Base-by-base conservation (phyloP, 306 rosid species). In the Cercis canadensis region DNA sequence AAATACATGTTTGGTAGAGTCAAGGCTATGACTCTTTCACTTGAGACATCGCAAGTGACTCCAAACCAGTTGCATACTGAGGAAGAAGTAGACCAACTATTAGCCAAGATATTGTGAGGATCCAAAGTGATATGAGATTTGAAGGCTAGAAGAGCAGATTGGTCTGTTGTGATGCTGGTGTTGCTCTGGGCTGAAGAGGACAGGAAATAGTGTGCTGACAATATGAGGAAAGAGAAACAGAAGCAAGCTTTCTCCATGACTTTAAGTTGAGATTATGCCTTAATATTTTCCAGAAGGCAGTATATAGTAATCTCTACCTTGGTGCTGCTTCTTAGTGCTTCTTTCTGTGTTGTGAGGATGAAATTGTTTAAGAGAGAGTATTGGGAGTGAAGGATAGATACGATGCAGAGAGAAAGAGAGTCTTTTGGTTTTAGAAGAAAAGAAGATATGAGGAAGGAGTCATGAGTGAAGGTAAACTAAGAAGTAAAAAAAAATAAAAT, bases 11-110 rank as follows among this genome's bases (percentile, higher is more conserved):
- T 31, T 21, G 24, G 1, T 10, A 75, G 70, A 40, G 1, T 60
- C 33, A 75, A 51, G 47, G n/a, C 5, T 0, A n/a, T 62, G 39
- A 75, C 80, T 52, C 80, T 67, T 12, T 14, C 40, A 31, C 7
- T 1, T 4, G n/a, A 39, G 12, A 46, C 7, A 67, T 59, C 57
- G 60, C 80, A 75, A 49, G 75, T 67, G 31, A 75, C 47, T 14
- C 80, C 80, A 58, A 49, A 15, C 80, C 80, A 75, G 8, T 5
- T 59, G 70, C 80, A 75, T 18, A 49, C 1, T 5, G 75, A 41
- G 16, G 14, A 37, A 0, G 70, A 15, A 5, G 70, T 17, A 32
- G 80, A 50, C 80, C 80, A 75, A 59, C 58, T 75, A 11, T 13
- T 75, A 19, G 75, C 12, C 49, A 75, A 50, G 0, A 18, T 17